Percentiles rank a stretch among this genome's conserved stretches.
These are phyloP conservation scores for Coemansia sp. DNA, from an alignment of 192 early-diverging fungal species.

Conservation along the genomic window DNA sequence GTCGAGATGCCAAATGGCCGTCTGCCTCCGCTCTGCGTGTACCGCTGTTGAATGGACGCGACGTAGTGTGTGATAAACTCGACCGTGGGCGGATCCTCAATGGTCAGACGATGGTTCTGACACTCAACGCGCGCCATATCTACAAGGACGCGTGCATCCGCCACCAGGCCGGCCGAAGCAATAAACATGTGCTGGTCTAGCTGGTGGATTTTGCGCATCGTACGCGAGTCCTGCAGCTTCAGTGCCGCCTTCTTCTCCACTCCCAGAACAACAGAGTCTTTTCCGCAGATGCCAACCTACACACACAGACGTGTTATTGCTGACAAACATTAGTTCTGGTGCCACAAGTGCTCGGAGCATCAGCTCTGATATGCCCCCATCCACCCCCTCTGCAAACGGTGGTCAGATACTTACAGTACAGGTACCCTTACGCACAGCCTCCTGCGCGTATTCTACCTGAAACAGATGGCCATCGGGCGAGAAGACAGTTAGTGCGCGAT, in stretches of 20 bases:
- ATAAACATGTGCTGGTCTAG: constrained; percentile 96
- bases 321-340: not conserved
- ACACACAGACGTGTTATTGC: not conserved
- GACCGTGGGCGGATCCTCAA: constrained; percentile 95
- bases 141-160: constrained; percentile 93
- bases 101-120: constrained; percentile 94
- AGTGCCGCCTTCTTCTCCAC: constrained; percentile 95
- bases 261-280: constrained; percentile 86
- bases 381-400: not conserved
- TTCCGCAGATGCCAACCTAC: constrained; percentile 94
- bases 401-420: constrained; percentile 77
- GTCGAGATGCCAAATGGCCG: constrained; percentile 98
- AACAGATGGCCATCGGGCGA: constrained; percentile 98
- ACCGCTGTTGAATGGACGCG: constrained; percentile 97
- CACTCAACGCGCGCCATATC: constrained; percentile 97
- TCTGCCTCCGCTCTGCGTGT: constrained; percentile 97
- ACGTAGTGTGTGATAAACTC: constrained; percentile 98
- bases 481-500: constrained; percentile 93
- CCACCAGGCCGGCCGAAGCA: constrained; percentile 94
- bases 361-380: not conserved
- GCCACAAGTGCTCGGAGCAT: not conserved
- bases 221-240: constrained; percentile 96
- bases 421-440: constrained; percentile 96
- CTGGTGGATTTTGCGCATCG: constrained; percentile 94
- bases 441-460: constrained; percentile 99